A percentile compares a stretch with the other conserved stretches of the same genome.
phyloP scores from a whole-genome alignment of 2,329 filamentous ascomycete species.

The Microsporum audouinii region DNA sequence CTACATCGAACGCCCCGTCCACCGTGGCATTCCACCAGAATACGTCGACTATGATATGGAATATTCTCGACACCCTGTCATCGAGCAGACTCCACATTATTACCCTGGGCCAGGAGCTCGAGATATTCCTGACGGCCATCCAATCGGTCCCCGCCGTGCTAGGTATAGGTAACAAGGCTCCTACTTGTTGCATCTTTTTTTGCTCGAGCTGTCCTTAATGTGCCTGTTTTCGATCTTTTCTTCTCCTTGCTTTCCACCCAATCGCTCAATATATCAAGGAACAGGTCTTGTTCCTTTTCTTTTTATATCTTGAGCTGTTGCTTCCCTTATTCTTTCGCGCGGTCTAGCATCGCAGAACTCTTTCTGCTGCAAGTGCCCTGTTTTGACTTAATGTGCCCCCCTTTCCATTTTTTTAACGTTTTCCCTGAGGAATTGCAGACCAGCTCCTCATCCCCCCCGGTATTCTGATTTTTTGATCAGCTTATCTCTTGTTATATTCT shows the following conservation, averaged over 20 bases:
- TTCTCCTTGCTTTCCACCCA: not conserved
- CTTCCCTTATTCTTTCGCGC: not conserved
- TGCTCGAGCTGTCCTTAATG: not conserved
- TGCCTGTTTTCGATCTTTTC: not conserved
- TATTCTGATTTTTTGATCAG: not conserved
- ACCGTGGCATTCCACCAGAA: conserved; percentile 14
- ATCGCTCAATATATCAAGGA: not conserved
- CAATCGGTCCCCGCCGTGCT: conserved; percentile 9
- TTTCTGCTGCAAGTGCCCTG: not conserved
- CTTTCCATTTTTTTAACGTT: not conserved
- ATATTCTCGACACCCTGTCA: conserved; percentile 13
- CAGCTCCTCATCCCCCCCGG: not conserved
- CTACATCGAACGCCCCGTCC: conserved; percentile 18
- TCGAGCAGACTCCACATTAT: conserved; percentile 14
- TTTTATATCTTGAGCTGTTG: not conserved
- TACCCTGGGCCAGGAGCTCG: conserved; percentile 10
- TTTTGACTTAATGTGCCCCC: no score
- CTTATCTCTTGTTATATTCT: not conserved
- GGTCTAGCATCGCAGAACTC: not conserved
- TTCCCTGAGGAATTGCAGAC: not conserved
- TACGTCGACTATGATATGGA: conserved; percentile 17
- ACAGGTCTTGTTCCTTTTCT: not conserved
- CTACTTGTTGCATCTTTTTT: not conserved
- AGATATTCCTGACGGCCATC: conserved; percentile 9
- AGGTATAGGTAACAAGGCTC: conserved; percentile 13